phyloP scores from a whole-genome alignment of 2,329 filamentous ascomycete genomes.

The Trichoderma brevicompactum region DNA sequence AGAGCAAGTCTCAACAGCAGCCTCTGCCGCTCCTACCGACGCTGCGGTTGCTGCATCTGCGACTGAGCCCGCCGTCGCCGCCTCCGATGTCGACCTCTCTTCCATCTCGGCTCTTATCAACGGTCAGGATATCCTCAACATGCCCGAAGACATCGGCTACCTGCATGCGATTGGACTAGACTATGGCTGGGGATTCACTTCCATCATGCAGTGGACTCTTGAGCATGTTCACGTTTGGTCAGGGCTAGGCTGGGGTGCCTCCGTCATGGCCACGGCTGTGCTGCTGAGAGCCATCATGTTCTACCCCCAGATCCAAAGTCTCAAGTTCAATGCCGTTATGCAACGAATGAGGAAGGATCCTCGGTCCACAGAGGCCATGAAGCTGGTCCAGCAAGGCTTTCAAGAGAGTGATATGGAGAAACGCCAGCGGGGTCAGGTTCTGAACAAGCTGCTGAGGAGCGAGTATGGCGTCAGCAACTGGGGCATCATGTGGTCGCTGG shows the following conservation, averaged over 20 bases:
- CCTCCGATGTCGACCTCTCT: slow-evolving; percentile 43
- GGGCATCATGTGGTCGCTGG: slow-evolving; percentile 46
- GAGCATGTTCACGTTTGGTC: slow-evolving; percentile 81
- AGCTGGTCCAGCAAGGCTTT: slow-evolving; percentile 54
- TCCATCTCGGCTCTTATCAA: slow-evolving; percentile 44
- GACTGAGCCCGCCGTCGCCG: slow-evolving; percentile 33
- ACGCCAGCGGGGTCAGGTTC: slow-evolving; percentile 42
- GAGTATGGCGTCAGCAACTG: slow-evolving; percentile 43
- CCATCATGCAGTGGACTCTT: slow-evolving; percentile 72
- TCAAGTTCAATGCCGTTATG: slow-evolving; percentile 57
- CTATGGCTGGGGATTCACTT: slow-evolving; percentile 81
- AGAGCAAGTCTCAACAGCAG: background rate
- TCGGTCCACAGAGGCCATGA: slow-evolving; percentile 53
- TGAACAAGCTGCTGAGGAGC: slow-evolving; percentile 45
- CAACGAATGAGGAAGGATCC: slow-evolving; percentile 60
- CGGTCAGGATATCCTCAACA: slow-evolving; percentile 55
- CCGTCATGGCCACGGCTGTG: slow-evolving; percentile 69
- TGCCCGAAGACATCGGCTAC: slow-evolving; percentile 80
- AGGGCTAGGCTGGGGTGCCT: slow-evolving; percentile 81
- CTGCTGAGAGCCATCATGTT: slow-evolving; percentile 68
- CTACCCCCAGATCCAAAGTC: slow-evolving; percentile 56
- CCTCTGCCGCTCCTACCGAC: slow-evolving; percentile 27
- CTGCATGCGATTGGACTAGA: slow-evolving; percentile 82
- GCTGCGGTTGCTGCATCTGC: slow-evolving; percentile 32
- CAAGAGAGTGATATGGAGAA: slow-evolving; percentile 50